A percentile compares a stretch with the other conserved stretches of the same genome.
These are phyloP conservation scores for Lactuca saligna DNA, from an alignment of 129 eudicot species.

Conservation along the genomic window DNA sequence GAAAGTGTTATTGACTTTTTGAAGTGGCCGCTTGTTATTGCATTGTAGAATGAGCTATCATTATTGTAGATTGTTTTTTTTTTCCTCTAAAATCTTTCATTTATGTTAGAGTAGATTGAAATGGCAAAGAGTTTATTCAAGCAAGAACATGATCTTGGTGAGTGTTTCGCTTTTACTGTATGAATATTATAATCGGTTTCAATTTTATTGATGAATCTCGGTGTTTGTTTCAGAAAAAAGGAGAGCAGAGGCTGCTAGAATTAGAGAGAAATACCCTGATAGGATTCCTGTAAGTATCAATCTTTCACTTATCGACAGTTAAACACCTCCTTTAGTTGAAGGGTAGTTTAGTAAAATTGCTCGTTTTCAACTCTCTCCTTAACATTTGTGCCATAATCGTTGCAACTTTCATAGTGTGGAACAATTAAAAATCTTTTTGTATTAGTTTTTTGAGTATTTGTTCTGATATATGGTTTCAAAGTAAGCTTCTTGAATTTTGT, in stretches of 20 bases:
- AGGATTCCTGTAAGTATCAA: constrained; percentile 58
- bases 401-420: too few species aligned
- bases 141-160: constrained; percentile 56
- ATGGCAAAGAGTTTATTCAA: constrained; percentile 63
- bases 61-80: neutral
- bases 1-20: neutral
- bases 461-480: neutral
- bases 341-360: too few species aligned
- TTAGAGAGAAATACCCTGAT: constrained; percentile 71
- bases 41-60: neutral
- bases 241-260: constrained; percentile 68
- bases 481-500: constrained; percentile 1
- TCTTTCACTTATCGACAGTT: neutral
- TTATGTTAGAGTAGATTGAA: neutral
- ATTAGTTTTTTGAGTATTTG: neutral
- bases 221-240: constrained; percentile 48
- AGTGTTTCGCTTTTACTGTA: constrained; percentile 3
- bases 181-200: neutral
- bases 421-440: neutral
- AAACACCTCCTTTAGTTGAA: too few species aligned
- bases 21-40: neutral
- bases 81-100: neutral
- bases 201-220: neutral
- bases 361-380: neutral
- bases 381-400: too few species aligned